Conservation (phyloP, 257 asterid genomes). For the Ilex aquifolium region DNA sequence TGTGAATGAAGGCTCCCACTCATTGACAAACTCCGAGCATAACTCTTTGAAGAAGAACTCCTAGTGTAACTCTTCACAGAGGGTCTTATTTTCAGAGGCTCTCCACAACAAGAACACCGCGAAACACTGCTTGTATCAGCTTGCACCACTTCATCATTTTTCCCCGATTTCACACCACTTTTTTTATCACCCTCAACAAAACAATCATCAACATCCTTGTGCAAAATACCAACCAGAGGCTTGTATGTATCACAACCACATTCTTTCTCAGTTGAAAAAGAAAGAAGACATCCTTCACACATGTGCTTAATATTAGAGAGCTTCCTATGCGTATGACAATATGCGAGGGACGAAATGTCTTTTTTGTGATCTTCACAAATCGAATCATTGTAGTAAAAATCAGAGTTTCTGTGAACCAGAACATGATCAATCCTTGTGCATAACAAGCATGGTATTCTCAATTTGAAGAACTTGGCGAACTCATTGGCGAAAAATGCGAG, state of each 20-base stretch:
- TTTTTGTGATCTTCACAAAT: conserved; percentile 78
- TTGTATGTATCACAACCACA: conserved; percentile 35
- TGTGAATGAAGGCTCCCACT: conserved; percentile 14
- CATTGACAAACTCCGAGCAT: conserved; percentile 40
- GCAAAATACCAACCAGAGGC: conserved; percentile 65
- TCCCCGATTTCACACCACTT: conserved; percentile 17
- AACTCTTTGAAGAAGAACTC: conserved; percentile 21
- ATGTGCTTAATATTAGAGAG: conserved; percentile 62
- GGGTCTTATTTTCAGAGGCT: conserved; percentile 39
- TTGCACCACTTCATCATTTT: conserved; percentile 37
- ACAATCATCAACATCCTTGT: conserved; percentile 41
- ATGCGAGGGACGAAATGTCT: conserved; percentile 73
- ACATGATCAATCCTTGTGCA: conserved; percentile 75
- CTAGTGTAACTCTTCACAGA: neutral
- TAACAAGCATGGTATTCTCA: conserved; percentile 67
- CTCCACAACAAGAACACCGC: conserved; percentile 82
- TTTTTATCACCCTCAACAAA: conserved; percentile 33
- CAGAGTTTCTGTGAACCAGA: conserved; percentile 39
- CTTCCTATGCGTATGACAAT: conserved; percentile 71
- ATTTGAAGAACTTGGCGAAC: conserved; percentile 56
- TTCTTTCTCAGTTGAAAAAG: conserved; percentile 56
- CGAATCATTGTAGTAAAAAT: conserved; percentile 65
- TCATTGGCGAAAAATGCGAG: conserved; percentile 59
- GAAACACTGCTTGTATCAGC: conserved; percentile 22
- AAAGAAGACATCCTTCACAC: conserved; percentile 77